A percentile compares a stretch with the other conserved stretches of the same genome.
Evolutionary conservation across 805 yeast genomes (phyloP).

Genomic region (Isabelozyma heimii): DNA sequence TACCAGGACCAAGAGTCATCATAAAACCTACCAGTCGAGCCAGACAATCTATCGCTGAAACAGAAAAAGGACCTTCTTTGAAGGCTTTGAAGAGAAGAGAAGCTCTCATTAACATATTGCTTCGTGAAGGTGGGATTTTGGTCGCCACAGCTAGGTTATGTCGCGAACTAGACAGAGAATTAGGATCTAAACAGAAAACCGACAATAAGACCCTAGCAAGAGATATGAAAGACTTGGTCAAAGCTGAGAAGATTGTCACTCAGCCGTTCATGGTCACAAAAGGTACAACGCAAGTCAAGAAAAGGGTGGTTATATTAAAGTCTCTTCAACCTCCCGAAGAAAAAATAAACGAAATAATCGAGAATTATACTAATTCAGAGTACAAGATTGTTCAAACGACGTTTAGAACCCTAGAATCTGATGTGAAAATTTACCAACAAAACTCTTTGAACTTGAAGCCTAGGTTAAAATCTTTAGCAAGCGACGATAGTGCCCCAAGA

Average conservation of each 20-base stretch:
- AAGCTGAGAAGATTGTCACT: slow-evolving; percentile 17
- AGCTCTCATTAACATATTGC: slow-evolving; percentile 26
- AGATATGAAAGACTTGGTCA: slow-evolving; percentile 30
- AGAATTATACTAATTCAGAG: slow-evolving; percentile 12
- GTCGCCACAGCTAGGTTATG: slow-evolving; percentile 32
- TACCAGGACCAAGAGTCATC: not conserved
- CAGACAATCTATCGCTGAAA: not conserved
- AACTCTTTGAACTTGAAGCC: not conserved
- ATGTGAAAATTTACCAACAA: not conserved
- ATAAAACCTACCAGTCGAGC: not conserved
- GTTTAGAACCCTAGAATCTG: not conserved
- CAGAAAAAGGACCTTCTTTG: slow-evolving; percentile 13
- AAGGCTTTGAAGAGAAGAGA: slow-evolving; percentile 29
- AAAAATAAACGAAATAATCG: slow-evolving; percentile 22
- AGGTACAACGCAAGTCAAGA: slow-evolving; percentile 24
- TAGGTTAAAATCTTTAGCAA: not conserved
- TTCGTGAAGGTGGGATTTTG: slow-evolving; percentile 37
- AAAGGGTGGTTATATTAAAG: slow-evolving; percentile 29
- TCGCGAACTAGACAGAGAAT: slow-evolving; percentile 26
- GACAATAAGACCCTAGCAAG: slow-evolving; percentile 39
- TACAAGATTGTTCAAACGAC: not conserved
- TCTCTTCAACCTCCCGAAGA: slow-evolving; percentile 30
- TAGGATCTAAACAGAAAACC: slow-evolving; percentile 26
- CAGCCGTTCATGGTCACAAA: slow-evolving; percentile 19
- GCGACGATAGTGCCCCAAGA: not conserved